A percentile compares a stretch with the other conserved stretches of the same genome.
Conservation (phyloP, 2,329 filamentous ascomycete species). For the Exophiala dermatitidis region DNA sequence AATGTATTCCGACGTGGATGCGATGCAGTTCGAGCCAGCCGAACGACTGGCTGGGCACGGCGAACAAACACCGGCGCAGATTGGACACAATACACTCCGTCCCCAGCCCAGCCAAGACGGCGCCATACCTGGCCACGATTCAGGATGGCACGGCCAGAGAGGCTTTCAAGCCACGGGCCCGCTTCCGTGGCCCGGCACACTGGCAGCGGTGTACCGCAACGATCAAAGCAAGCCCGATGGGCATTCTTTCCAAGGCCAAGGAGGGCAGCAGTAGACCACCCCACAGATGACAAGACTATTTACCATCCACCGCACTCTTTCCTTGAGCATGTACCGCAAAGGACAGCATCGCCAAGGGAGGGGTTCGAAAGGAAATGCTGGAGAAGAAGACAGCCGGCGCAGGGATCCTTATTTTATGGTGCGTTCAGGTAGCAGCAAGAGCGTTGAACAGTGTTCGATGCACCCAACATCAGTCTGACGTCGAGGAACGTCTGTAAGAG, state of each 20-base stretch:
- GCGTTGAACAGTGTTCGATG: too few relatives aligned
- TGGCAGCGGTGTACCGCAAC: slow-evolving; percentile 11
- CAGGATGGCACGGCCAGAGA: slow-evolving; percentile 4
- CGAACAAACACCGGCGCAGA: neutral
- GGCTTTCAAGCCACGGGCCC: neutral
- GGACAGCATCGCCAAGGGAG: neutral
- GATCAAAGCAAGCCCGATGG: neutral
- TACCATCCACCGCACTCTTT: neutral
- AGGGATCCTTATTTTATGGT: neutral
- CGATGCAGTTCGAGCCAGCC: neutral
- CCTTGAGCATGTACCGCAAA: neutral
- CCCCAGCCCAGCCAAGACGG: neutral
- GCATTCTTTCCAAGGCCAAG: slow-evolving; percentile 1
- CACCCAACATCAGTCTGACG: too few relatives aligned
- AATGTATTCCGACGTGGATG: slow-evolving; percentile 4
- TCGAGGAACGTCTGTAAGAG: too few relatives aligned
- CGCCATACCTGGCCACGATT: neutral
- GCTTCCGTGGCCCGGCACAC: slow-evolving; percentile 19
- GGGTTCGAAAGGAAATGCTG: neutral
- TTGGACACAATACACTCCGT: neutral
- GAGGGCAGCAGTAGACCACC: neutral
- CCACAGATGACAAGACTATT: neutral
- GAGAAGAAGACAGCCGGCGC: neutral
- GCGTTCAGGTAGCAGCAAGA: too few relatives aligned
- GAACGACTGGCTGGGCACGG: neutral